Conservation (phyloP, 2,329 filamentous ascomycete species). For the Ascocoryne sarcoides region DNA sequence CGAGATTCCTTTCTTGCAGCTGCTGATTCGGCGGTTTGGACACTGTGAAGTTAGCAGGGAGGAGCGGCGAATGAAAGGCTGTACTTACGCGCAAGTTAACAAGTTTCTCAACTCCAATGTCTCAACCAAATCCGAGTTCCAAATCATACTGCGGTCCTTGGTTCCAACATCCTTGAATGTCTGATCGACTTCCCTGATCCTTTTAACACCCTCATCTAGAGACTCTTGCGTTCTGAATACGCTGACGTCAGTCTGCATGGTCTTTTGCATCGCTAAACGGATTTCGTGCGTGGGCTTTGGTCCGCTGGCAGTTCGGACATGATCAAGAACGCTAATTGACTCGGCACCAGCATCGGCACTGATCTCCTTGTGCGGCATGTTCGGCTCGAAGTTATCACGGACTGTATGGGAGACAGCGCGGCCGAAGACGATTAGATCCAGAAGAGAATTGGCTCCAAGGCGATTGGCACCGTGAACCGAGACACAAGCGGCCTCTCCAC, state of each 20-base stretch:
- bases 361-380: slow-evolving; percentile 69
- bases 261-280: slow-evolving; percentile 89
- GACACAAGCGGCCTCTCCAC: slow-evolving; percentile 93
- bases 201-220: slow-evolving; percentile 85
- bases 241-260: slow-evolving; percentile 94
- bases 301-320: slow-evolving; percentile 74
- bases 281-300: slow-evolving; percentile 84
- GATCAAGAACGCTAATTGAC: slow-evolving; percentile 77
- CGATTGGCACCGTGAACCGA: slow-evolving; percentile 98
- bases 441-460: slow-evolving; percentile 93
- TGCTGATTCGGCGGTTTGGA: slow-evolving; percentile 85
- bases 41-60: slow-evolving; percentile 35
- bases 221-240: slow-evolving; percentile 86
- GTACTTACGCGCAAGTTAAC: slow-evolving; percentile 60
- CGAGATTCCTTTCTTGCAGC: slow-evolving; percentile 95
- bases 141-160: slow-evolving; percentile 99
- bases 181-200: slow-evolving; percentile 76
- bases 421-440: slow-evolving; percentile 95
- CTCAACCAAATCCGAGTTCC: slow-evolving; percentile 96
- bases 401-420: slow-evolving; percentile 90
- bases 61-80: not conserved
- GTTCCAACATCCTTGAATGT: slow-evolving; percentile 78
- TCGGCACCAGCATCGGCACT: slow-evolving; percentile 81
- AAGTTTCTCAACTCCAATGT: slow-evolving; percentile 92
- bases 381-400: slow-evolving; percentile 85